These are phyloP conservation scores for Paraphaeosphaeria minitans DNA, from an alignment of 2,329 filamentous ascomycete genomes.

Conservation along the genomic window DNA sequence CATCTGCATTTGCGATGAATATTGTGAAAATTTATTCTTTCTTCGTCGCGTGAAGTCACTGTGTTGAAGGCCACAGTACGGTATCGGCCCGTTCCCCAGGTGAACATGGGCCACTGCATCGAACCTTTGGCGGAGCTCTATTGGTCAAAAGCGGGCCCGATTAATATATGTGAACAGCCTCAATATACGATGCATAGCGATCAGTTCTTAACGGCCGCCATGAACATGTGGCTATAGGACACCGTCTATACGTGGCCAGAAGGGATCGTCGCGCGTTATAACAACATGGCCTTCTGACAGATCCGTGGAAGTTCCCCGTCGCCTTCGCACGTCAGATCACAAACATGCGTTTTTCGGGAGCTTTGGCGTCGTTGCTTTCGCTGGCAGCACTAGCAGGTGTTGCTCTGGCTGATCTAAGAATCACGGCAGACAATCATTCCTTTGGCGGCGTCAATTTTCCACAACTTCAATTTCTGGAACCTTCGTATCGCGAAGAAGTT, in stretches of 20 bases:
- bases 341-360: slow-evolving; percentile 31
- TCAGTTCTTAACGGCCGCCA: slow-evolving; percentile 22
- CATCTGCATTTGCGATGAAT: background rate
- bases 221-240: slow-evolving; percentile 32
- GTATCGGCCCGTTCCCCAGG: slow-evolving; percentile 1
- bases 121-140: slow-evolving; percentile 15
- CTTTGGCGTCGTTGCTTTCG: slow-evolving; percentile 25
- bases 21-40: background rate
- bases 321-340: slow-evolving; percentile 15
- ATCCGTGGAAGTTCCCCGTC: slow-evolving; percentile 16
- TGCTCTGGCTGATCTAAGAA: slow-evolving; percentile 29
- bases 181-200: slow-evolving; percentile 35
- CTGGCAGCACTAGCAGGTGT: slow-evolving; percentile 20
- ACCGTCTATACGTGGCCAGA: slow-evolving; percentile 43
- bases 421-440: slow-evolving; percentile 37
- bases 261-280: slow-evolving; percentile 28
- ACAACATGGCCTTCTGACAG: slow-evolving; percentile 18
- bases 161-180: slow-evolving; percentile 45
- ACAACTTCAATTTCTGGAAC: slow-evolving; percentile 37
- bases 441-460: slow-evolving; percentile 45
- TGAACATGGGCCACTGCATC: background rate
- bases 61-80: slow-evolving; percentile 10
- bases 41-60: background rate
- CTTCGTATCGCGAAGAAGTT: slow-evolving; percentile 32
- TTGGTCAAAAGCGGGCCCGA: slow-evolving; percentile 34